phyloP scores from a whole-genome alignment of 2,329 filamentous ascomycete species.

The Penicillium hesseltinei region DNA sequence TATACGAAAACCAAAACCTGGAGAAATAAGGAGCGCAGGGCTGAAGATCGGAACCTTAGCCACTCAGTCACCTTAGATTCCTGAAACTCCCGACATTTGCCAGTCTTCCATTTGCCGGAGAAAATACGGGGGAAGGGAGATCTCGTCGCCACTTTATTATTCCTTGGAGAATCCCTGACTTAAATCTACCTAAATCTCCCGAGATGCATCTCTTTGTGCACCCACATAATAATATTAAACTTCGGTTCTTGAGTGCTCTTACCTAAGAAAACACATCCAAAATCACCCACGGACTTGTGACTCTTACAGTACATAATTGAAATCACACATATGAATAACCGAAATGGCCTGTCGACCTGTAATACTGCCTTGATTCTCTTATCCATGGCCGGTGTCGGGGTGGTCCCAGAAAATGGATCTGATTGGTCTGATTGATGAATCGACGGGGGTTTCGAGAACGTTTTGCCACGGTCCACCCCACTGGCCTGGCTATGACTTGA shows the following conservation, averaged over 20 bases:
- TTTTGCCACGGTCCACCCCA: constrained; percentile 36
- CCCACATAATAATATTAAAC: neutral
- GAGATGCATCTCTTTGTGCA: neutral
- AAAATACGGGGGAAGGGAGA: constrained; percentile 23
- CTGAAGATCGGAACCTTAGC: constrained; percentile 23
- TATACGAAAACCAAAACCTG: constrained; percentile 3
- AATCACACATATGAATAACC: constrained; percentile 9
- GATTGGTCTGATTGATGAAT: constrained; percentile 11
- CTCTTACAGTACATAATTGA: constrained; percentile 9
- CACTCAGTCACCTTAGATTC: constrained; percentile 24
- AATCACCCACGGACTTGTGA: neutral
- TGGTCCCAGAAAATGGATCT: constrained; percentile 7
- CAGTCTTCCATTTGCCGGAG: constrained; percentile 25
- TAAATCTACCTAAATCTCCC: constrained; percentile 5
- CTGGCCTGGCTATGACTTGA: constrained; percentile 13
- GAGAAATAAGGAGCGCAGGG: constrained; percentile 19
- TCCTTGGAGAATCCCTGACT: constrained; percentile 18
- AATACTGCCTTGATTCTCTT: constrained; percentile 12
- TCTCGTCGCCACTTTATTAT: constrained; percentile 21
- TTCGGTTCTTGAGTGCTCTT: neutral
- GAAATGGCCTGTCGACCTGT: constrained; percentile 12
- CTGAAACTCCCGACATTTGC: constrained; percentile 34
- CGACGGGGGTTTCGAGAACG: constrained; percentile 27
- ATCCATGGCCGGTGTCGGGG: constrained; percentile 30
- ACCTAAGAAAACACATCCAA: neutral